These are phyloP conservation scores for Bacidia rubella DNA, from an alignment of 495 filamentous ascomycete genomes.

Conservation along the genomic window DNA sequence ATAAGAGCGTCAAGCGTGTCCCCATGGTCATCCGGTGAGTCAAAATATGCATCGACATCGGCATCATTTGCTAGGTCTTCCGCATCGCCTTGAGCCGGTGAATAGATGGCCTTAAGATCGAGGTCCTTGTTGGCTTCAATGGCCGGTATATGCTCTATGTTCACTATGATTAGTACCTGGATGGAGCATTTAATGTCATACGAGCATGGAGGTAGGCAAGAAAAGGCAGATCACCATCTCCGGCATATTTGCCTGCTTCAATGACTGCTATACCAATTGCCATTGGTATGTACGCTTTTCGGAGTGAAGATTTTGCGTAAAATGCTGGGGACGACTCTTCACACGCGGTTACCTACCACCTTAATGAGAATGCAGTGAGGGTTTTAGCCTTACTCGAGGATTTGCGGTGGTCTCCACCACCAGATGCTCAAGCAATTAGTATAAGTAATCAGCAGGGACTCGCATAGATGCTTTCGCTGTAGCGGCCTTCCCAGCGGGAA, in stretches of 20 bases:
- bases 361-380: too few relatives aligned
- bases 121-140: constrained; percentile 9
- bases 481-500: neutral
- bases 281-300: constrained; percentile 3
- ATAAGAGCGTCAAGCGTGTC: constrained; percentile 17
- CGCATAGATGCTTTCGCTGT: neutral
- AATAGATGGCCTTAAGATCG: constrained; percentile 22
- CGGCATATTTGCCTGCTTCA: constrained; percentile 12
- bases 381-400: neutral
- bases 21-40: constrained; percentile 4
- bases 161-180: neutral
- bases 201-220: neutral
- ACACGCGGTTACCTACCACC: too few relatives aligned
- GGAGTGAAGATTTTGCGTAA: too few relatives aligned
- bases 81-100: constrained; percentile 16
- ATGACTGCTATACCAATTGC: constrained; percentile 16
- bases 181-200: neutral
- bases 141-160: constrained; percentile 18
- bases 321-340: too few relatives aligned
- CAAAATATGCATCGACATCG: constrained; percentile 15
- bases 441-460: neutral
- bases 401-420: neutral
- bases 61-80: neutral
- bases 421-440: neutral
- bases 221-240: constrained; percentile 8